Evolutionary conservation across 2,329 filamentous ascomycete genomes (phyloP).

Genomic region (Simplicillium sp.): DNA sequence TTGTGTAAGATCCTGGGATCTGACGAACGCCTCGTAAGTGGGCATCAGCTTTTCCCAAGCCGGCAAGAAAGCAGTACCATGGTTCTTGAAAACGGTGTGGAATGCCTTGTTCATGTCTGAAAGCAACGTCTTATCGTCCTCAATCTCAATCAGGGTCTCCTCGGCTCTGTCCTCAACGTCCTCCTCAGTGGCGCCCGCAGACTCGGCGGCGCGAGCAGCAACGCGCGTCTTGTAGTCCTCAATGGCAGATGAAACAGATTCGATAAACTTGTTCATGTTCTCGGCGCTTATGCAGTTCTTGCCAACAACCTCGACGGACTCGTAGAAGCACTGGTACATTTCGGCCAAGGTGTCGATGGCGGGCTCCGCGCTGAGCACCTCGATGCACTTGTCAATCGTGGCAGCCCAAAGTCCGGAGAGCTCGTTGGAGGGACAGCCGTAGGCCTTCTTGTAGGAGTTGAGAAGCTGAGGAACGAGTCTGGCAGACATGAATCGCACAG

Average conservation of each 20-base stretch:
- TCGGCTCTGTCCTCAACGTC: constrained; percentile 87
- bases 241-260: constrained; percentile 73
- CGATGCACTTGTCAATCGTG: constrained; percentile 83
- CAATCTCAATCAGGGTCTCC: constrained; percentile 80
- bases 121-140: constrained; percentile 92
- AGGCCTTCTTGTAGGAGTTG: constrained; percentile 87
- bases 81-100: constrained; percentile 98
- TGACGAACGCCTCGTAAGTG: constrained; percentile 80
- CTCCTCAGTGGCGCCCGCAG: constrained; percentile 61
- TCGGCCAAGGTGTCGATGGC: constrained; percentile 93
- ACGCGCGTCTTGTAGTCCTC: constrained; percentile 91
- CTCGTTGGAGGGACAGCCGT: constrained; percentile 70
- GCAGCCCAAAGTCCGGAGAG: constrained; percentile 75
- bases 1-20: constrained; percentile 75
- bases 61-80: constrained; percentile 73
- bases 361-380: constrained; percentile 87
- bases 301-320: constrained; percentile 89
- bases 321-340: constrained; percentile 99
- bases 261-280: constrained; percentile 82
- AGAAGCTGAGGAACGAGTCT: constrained; percentile 90
- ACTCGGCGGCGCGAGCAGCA: constrained; percentile 72
- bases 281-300: constrained; percentile 68
- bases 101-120: constrained; percentile 99
- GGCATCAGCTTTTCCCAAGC: constrained; percentile 79
- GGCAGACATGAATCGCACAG: constrained; percentile 87